A percentile compares a stretch with the other conserved stretches of the same genome.
Evolutionary conservation across 1,284 basidiomycete species (phyloP).

Genomic region (Malassezia caprae): DNA sequence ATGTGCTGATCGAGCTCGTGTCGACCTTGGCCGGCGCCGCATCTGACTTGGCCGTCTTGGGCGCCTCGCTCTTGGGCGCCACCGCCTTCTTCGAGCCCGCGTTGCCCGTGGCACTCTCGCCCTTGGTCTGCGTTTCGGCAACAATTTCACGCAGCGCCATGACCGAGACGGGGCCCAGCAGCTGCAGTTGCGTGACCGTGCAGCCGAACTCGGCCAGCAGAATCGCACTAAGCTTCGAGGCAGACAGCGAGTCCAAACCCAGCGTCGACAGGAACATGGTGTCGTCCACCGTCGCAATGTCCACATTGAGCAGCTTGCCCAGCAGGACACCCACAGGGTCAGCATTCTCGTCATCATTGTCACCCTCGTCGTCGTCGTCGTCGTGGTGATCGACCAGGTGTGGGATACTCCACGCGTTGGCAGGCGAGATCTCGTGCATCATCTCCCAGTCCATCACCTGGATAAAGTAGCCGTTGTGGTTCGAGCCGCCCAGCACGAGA

Average conservation of each 20-base stretch:
- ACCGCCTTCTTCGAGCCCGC: not conserved
- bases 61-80: not conserved
- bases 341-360: conserved; percentile 4
- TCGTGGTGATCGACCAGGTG: conserved; percentile 18
- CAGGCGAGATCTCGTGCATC: conserved; percentile 17
- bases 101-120: not conserved
- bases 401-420: conserved; percentile 14
- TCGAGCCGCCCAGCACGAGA: conserved; percentile 10
- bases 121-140: conserved; percentile 9
- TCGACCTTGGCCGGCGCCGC: conserved; percentile 1
- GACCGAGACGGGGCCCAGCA: conserved; percentile 19
- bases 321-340: conserved; percentile 16
- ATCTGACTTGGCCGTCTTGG: not conserved
- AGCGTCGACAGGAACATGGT: conserved; percentile 20
- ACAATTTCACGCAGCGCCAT: conserved; percentile 16
- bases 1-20: conserved; percentile 1
- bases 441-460: conserved; percentile 18
- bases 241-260: conserved; percentile 19
- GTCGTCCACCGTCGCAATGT: conserved; percentile 18
- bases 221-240: conserved; percentile 18
- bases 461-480: conserved; percentile 18
- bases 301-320: conserved; percentile 20
- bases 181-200: conserved; percentile 18
- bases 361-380: conserved; percentile 12
- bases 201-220: conserved; percentile 16